Evolutionary conservation across 1,284 basidiomycete genomes (phyloP).

Genomic region (Paramarasmius palmivorus): DNA sequence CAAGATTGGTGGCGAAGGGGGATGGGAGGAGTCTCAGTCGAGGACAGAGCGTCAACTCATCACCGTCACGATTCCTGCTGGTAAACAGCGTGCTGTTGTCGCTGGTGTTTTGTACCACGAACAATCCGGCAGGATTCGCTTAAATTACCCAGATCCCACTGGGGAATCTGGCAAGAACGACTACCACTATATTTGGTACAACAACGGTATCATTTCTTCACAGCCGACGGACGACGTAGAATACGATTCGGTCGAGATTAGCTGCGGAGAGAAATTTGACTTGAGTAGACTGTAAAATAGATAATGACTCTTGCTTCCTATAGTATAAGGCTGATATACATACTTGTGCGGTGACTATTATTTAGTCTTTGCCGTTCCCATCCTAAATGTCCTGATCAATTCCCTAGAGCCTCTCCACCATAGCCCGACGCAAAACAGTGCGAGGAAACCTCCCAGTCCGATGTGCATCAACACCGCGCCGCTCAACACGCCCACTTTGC

Average conservation of each 20-base stretch:
- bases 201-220: background rate
- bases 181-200: constrained; percentile 6
- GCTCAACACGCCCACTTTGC: background rate
- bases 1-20: constrained; percentile 4
- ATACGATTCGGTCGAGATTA: background rate
- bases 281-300: background rate
- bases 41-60: constrained; percentile 1
- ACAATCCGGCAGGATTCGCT: background rate
- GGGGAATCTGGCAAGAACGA: constrained; percentile 2
- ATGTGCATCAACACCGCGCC: background rate
- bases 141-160: background rate
- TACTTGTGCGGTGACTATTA: too few species aligned
- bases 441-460: background rate
- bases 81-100: background rate
- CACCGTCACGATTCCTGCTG: background rate
- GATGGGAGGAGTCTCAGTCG: background rate
- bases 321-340: too few species aligned
- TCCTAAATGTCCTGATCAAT: background rate
- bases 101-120: background rate
- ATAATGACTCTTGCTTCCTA: too few species aligned
- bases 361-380: background rate
- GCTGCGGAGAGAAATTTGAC: constrained; percentile 4
- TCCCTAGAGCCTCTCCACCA: background rate
- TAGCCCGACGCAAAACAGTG: background rate
- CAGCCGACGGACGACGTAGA: constrained; percentile 1